Evolutionary conservation across 768 basidiomycete species (phyloP).

Genomic region (Suillus cothurnatus): DNA sequence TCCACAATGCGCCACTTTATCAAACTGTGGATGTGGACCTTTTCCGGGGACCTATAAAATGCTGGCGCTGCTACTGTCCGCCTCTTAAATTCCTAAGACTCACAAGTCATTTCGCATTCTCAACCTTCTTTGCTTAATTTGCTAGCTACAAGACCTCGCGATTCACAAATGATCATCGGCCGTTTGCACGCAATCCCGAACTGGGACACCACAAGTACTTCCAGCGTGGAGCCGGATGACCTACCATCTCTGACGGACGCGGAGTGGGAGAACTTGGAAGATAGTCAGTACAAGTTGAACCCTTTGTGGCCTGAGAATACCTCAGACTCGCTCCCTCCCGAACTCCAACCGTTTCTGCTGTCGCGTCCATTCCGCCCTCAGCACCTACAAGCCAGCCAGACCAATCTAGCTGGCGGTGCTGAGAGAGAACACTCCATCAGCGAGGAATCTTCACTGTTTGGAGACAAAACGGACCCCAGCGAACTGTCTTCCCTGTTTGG

Average conservation of each 20-base stretch:
- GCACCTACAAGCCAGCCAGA: conserved; percentile 18
- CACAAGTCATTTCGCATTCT: too few species aligned
- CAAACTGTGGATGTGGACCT: background rate
- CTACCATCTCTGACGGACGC: conserved; percentile 20
- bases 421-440: conserved; percentile 9
- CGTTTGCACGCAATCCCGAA: background rate
- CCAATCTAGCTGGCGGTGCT: conserved; percentile 22
- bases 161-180: background rate
- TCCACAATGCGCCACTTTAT: background rate
- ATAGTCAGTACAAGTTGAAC: conserved; percentile 14
- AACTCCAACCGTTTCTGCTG: conserved; percentile 24
- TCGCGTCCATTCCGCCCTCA: conserved; percentile 3
- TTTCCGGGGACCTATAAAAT: background rate
- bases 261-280: conserved; percentile 19
- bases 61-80: background rate
- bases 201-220: background rate
- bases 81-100: background rate
- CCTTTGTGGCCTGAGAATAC: conserved; percentile 5
- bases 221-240: background rate
- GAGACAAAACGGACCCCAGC: background rate
- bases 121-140: background rate
- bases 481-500: background rate
- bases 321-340: conserved; percentile 22
- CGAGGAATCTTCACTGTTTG: background rate
- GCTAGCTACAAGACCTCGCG: background rate